phyloP scores from a whole-genome alignment of 2,329 filamentous ascomycete species.

The Fusarium begoniae region DNA sequence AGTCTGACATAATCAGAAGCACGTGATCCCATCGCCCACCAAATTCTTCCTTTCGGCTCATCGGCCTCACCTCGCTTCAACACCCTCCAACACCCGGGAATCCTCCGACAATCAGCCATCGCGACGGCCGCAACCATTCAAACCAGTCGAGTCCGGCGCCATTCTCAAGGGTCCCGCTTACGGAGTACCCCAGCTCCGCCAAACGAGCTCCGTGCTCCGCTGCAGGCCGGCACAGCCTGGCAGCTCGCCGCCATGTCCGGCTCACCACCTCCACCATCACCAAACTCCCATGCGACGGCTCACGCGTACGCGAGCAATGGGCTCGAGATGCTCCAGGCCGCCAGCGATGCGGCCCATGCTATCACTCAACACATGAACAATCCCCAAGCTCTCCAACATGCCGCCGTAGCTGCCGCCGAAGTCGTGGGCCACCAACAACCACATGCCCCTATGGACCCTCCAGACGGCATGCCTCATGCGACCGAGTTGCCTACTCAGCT shows the following conservation, averaged over 20 bases:
- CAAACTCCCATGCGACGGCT: constrained; percentile 45
- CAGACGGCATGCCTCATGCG: constrained; percentile 27
- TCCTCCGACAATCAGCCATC: constrained; percentile 57
- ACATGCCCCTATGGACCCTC: constrained; percentile 26
- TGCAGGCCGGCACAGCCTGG: constrained; percentile 27
- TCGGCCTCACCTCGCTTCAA: constrained; percentile 54
- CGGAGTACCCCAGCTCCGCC: constrained; percentile 25
- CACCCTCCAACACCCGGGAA: constrained; percentile 49
- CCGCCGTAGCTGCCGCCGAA: constrained; percentile 49
- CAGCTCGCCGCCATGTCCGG: constrained; percentile 37
- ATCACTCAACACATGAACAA: constrained; percentile 45
- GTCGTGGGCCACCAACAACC: constrained; percentile 36
- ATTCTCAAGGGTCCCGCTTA: constrained; percentile 35
- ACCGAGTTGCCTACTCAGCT: constrained; percentile 40
- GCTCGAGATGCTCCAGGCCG: constrained; percentile 57
- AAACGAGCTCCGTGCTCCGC: constrained; percentile 37
- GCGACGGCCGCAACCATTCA: constrained; percentile 32
- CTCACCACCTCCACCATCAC: constrained; percentile 41
- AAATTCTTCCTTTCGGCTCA: constrained; percentile 35
- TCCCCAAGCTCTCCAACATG: constrained; percentile 51
- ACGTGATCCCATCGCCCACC: constrained; percentile 23
- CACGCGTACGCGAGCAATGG: constrained; percentile 58
- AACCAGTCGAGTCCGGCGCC: constrained; percentile 22
- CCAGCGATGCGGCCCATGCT: constrained; percentile 55
- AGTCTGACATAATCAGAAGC: neutral